phyloP scores from a whole-genome alignment of 495 filamentous ascomycete species.

The Darksidea phi region DNA sequence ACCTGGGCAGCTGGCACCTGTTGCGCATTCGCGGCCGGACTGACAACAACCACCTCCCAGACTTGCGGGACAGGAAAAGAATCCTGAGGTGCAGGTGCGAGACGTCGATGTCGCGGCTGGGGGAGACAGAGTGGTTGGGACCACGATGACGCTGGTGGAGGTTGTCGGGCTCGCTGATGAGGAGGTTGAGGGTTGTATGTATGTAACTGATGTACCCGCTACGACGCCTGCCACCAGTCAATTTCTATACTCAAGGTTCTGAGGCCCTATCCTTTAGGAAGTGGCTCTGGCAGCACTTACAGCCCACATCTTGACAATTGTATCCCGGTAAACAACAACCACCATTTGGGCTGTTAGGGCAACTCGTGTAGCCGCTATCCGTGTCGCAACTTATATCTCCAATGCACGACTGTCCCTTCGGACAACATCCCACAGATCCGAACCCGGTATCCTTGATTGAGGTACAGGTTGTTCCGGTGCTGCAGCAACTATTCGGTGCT shows the following conservation, averaged over 20 bases:
- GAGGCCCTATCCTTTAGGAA: too few relatives aligned
- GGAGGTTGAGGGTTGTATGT: conserved; percentile 17
- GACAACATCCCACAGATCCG: conserved; percentile 85
- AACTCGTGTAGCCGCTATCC: conserved; percentile 59
- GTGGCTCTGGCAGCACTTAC: conserved; percentile 51
- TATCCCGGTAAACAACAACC: conserved; percentile 87
- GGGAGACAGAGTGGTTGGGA: conserved; percentile 44
- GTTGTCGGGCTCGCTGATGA: conserved; percentile 1
- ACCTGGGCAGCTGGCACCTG: conserved; percentile 27
- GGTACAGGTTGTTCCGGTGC: conserved; percentile 63
- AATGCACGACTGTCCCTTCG: conserved; percentile 64
- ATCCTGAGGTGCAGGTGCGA: conserved; percentile 56
- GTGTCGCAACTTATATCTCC: conserved; percentile 63
- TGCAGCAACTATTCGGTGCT: conserved; percentile 76
- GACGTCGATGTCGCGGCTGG: conserved; percentile 18
- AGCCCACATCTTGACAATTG: conserved; percentile 75
- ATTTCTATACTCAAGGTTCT: neutral
- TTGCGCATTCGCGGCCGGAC: conserved; percentile 39
- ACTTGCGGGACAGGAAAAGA: conserved; percentile 49
- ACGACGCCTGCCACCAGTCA: conserved; percentile 16
- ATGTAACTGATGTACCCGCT: conserved; percentile 27
- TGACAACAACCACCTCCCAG: conserved; percentile 47
- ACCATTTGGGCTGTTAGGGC: conserved; percentile 67
- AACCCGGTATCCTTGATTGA: conserved; percentile 68
- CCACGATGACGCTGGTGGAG: conserved; percentile 29